phyloP scores from a whole-genome alignment of 345 rosid genomes.

The Cochlearia excelsa region DNA sequence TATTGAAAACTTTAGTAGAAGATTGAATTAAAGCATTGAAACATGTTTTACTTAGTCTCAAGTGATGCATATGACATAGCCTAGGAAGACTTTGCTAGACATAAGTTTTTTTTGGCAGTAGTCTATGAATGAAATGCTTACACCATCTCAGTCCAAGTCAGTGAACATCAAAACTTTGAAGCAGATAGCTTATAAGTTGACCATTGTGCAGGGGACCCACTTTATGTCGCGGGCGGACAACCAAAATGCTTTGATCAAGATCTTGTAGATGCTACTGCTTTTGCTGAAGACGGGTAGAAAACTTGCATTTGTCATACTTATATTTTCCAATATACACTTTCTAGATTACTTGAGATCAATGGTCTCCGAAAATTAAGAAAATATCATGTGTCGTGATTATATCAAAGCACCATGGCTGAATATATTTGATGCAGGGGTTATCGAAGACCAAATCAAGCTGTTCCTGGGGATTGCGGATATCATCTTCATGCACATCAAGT shows the following conservation, averaged over 20 bases:
- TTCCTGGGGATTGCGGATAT: constrained; percentile 89
- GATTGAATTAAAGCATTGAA: constrained; percentile 3
- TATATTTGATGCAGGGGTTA: constrained; percentile 54
- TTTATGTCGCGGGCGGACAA: constrained; percentile 64
- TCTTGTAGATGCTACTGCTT: constrained; percentile 41
- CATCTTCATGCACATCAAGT: constrained; percentile 77
- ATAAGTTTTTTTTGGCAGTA: neutral
- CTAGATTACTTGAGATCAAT: neutral
- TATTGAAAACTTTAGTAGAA: neutral
- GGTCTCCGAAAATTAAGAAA: neutral
- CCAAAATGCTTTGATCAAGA: constrained; percentile 53
- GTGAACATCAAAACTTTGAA: constrained; percentile 8
- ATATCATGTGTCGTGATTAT: neutral
- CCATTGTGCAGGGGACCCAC: constrained; percentile 65
- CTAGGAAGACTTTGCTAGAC: constrained; percentile 2
- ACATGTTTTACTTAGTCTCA: constrained; percentile 3
- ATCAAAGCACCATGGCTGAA: constrained; percentile 7
- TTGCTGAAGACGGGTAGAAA: constrained; percentile 71
- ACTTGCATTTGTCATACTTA: neutral
- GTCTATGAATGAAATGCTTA: constrained; percentile 1
- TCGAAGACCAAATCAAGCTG: constrained; percentile 59
- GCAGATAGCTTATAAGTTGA: constrained; percentile 18
- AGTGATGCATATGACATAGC: constrained; percentile 7
- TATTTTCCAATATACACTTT: neutral
- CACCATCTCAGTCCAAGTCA: neutral